Evolutionary conservation across 805 yeast species (phyloP).

Genomic region (Barnettozyma sucrosica): DNA sequence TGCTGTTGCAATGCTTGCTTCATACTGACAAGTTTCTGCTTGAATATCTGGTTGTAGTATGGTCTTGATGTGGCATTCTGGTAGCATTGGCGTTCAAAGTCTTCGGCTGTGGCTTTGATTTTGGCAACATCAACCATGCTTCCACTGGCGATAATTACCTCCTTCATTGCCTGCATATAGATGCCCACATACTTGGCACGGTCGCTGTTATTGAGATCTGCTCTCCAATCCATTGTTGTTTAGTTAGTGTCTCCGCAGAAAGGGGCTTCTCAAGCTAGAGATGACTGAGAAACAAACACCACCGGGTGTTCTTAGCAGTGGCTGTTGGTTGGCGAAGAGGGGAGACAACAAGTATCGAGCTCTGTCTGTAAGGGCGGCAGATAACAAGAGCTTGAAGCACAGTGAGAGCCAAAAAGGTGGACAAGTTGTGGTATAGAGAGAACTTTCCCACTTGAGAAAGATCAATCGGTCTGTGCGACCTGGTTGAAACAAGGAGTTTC

Average conservation of each 20-base stretch:
- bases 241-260: background rate
- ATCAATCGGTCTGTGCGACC: background rate
- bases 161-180: slow-evolving; percentile 20
- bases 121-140: slow-evolving; percentile 31
- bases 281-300: background rate
- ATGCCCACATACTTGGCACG: slow-evolving; percentile 22
- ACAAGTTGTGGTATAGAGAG: background rate
- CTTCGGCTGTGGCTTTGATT: slow-evolving; percentile 55
- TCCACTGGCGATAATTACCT: slow-evolving; percentile 17
- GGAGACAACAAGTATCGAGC: background rate
- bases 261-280: background rate
- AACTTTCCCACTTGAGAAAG: background rate
- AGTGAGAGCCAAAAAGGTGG: background rate
- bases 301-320: background rate
- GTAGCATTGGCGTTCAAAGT: slow-evolving; percentile 63
- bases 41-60: slow-evolving; percentile 47
- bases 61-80: slow-evolving; percentile 50
- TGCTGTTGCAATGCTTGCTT: slow-evolving; percentile 20
- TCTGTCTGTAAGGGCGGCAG: background rate
- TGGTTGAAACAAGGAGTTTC: background rate
- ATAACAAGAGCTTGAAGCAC: background rate
- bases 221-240: slow-evolving; percentile 25
- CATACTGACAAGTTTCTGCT: slow-evolving; percentile 23
- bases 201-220: slow-evolving; percentile 20
- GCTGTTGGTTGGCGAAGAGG: background rate